These are phyloP conservation scores for Lecanicillium sp. DNA, from an alignment of 2,329 filamentous ascomycete genomes.

Conservation along the genomic window DNA sequence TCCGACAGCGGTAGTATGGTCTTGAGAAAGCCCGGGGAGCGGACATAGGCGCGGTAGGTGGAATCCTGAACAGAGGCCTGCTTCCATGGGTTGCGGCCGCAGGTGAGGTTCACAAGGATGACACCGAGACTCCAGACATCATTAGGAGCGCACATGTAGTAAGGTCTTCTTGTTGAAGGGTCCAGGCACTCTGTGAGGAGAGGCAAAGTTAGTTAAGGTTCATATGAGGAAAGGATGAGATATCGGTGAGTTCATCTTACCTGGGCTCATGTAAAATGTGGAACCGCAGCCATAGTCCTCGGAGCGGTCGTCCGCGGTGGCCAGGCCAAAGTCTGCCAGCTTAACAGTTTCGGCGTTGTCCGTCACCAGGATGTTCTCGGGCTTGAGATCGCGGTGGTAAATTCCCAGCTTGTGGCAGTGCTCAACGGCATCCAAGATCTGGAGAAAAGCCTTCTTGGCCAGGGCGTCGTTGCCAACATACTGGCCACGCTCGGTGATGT, in stretches of 20 bases:
- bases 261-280: conserved; percentile 97
- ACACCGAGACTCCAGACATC: conserved; percentile 98
- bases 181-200: conserved; percentile 64
- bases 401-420: conserved; percentile 90
- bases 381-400: conserved; percentile 96
- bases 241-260: not conserved
- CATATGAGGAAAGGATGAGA: conserved; percentile 14
- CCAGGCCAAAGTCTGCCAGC: conserved; percentile 93
- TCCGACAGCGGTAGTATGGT: conserved; percentile 86
- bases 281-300: conserved; percentile 97
- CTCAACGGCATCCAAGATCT: conserved; percentile 92
- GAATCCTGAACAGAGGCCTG: conserved; percentile 88
- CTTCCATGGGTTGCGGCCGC: conserved; percentile 98
- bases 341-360: conserved; percentile 86
- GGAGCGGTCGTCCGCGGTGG: conserved; percentile 73
- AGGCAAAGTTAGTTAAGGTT: conserved; percentile 29
- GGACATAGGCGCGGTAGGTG: conserved; percentile 85
- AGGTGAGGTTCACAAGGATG: conserved; percentile 93
- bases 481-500: conserved; percentile 90
- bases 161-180: conserved; percentile 63
- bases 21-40: conserved; percentile 79
- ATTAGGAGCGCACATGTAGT: conserved; percentile 87
- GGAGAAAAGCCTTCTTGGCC: conserved; percentile 80
- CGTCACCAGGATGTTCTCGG: conserved; percentile 92
- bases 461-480: conserved; percentile 89